Evolutionary conservation across 768 basidiomycete species (phyloP).

Genomic region (Exsudoporus frostii): DNA sequence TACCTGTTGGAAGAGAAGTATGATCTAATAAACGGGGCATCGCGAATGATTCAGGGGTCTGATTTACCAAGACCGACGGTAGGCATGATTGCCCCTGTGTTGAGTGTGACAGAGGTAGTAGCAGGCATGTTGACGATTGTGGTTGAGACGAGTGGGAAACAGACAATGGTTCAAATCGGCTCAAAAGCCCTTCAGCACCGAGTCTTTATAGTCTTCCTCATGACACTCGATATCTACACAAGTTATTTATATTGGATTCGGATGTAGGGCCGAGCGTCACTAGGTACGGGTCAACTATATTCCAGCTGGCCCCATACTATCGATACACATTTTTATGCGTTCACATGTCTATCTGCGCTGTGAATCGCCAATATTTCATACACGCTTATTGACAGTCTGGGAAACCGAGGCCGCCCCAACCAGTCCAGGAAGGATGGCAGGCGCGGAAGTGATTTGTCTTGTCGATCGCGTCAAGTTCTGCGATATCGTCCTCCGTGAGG

Average conservation of each 20-base stretch:
- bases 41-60: neutral
- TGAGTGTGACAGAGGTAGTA: conserved; percentile 53
- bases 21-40: neutral
- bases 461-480: conserved; percentile 52
- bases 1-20: conserved; percentile 42
- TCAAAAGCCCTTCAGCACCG: neutral
- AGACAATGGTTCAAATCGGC: neutral
- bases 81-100: conserved; percentile 77
- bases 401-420: conserved; percentile 60
- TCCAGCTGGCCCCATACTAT: neutral
- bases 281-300: neutral
- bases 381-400: conserved; percentile 39
- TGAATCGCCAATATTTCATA: neutral
- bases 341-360: neutral
- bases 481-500: conserved; percentile 56
- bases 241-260: conserved; percentile 6
- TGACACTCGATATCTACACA: neutral
- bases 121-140: conserved; percentile 43
- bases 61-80: conserved; percentile 60
- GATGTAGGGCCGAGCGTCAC: neutral
- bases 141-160: neutral
- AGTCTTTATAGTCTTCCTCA: conserved; percentile 5
- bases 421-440: conserved; percentile 60
- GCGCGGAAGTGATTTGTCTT: conserved; percentile 58
- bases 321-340: neutral